Base-by-base conservation (phyloP, 1,139 yeast species). In the Eremothecium cymbalariae region DNA sequence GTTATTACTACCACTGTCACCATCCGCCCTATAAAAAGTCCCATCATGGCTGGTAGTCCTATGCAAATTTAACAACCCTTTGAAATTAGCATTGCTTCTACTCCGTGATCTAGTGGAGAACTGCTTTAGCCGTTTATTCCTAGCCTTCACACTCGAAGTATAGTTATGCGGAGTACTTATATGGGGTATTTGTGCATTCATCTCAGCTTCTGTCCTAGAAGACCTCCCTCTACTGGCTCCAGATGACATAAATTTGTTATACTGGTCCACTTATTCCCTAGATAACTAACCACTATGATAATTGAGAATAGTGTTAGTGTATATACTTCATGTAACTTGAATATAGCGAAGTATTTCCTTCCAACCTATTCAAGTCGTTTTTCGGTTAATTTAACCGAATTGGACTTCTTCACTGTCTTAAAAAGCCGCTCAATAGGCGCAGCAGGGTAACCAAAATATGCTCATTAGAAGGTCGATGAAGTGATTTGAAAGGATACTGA, bases 1-100 rank as follows among this genome's bases (percentile, higher is more conserved):
- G 14, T 27, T 27, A 11, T 14, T 17, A 23, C 7, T 7, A 8
- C 8, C 13, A 12, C 15, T 16, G 21, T 14, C 14, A 5, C 19
- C 30, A n/a, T 27, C 30, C 13, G 21, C n/a, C 21, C 30, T 14
- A 18, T 18, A 17, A 14, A 17, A 8, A 9, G 21, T 27, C 19
- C 46, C 43, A 23, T 53, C 57, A 36, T 49, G 52, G 6, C 47
- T 45, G 15, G 48, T 23, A 7, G 47, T 47, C 30, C 48, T 46
- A 25, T 50, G 49, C 12, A 40, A 33, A 12, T 36, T 37, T 13
- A 39, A 33, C 20, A 56, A 37, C 6, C 55, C 55, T 37, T 55
- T 56, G 28, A 56, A 53, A 37, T 57, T 53, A 3, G 57, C 55
- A 1, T 50, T 45, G 34, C 59, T 55, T 39, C 50, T 56, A 17